Conservation (phyloP, 2,329 filamentous ascomycete genomes). For the Ascochyta fabae region DNA sequence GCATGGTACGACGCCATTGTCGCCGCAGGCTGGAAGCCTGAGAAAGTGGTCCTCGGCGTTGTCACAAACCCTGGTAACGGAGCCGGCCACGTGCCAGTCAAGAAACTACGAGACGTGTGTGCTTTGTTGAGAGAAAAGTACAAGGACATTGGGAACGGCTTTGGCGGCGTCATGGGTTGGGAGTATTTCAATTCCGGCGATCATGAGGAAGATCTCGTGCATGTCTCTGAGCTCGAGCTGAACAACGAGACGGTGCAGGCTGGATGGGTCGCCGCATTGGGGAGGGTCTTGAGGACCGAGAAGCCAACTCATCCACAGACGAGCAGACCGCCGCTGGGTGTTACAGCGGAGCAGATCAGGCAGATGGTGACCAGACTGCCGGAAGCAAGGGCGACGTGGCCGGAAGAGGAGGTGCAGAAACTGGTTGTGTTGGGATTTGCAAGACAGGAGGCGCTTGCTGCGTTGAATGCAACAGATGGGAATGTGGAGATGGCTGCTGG, state of each 20-base stretch:
- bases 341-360: slow-evolving; percentile 42
- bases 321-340: slow-evolving; percentile 24
- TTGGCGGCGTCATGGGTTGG: slow-evolving; percentile 94
- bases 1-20: slow-evolving; percentile 61
- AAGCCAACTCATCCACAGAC: slow-evolving; percentile 30
- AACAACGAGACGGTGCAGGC: slow-evolving; percentile 38
- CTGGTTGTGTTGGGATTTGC: slow-evolving; percentile 56
- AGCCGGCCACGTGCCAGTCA: slow-evolving; percentile 64
- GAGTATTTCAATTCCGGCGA: slow-evolving; percentile 82
- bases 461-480: slow-evolving; percentile 57
- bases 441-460: slow-evolving; percentile 55
- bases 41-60: slow-evolving; percentile 79
- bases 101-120: slow-evolving; percentile 64
- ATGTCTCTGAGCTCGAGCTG: slow-evolving; percentile 30
- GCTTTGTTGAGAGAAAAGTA: slow-evolving; percentile 65
- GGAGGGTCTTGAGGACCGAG: slow-evolving; percentile 49
- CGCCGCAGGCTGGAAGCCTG: slow-evolving; percentile 71
- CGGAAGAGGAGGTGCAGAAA: slow-evolving; percentile 51
- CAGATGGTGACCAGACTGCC: slow-evolving; percentile 44
- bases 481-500: slow-evolving; percentile 58
- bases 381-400: slow-evolving; percentile 45
- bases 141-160: slow-evolving; percentile 54
- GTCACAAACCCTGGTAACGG: slow-evolving; percentile 82
- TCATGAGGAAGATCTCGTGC: slow-evolving; percentile 36
- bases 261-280: slow-evolving; percentile 74